These are phyloP conservation scores for Rhododendron simsii DNA, from an alignment of 148 eudicot species.

Conservation along the genomic window DNA sequence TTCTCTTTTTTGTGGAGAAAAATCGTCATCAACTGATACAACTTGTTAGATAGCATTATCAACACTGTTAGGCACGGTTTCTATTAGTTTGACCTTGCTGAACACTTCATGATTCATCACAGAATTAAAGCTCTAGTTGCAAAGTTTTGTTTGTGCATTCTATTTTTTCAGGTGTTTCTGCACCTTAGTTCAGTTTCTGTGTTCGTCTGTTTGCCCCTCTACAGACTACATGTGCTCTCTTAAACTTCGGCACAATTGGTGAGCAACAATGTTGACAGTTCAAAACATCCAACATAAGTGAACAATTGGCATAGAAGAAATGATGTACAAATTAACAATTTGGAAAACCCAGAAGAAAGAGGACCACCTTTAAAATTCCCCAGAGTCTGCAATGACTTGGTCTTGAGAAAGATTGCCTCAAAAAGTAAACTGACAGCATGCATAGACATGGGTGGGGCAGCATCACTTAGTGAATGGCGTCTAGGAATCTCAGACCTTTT, in stretches of 20 bases:
- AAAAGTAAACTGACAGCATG: conserved; percentile 77
- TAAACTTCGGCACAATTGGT: background rate
- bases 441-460: conserved; percentile 59
- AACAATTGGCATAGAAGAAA: background rate
- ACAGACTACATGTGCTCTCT: background rate
- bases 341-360: background rate
- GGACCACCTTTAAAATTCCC: conserved; percentile 69
- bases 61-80: background rate
- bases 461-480: conserved; percentile 47
- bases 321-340: background rate
- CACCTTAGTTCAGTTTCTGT: background rate
- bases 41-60: background rate
- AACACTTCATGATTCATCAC: background rate
- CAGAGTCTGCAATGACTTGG: conserved; percentile 66
- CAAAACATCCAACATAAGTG: background rate
- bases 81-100: background rate
- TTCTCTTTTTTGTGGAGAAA: background rate
- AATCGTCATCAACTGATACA: background rate
- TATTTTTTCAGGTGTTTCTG: background rate
- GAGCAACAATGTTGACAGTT: background rate
- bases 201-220: background rate
- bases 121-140: background rate
- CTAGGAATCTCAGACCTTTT: conserved; percentile 40
- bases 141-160: background rate
- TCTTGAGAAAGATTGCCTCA: conserved; percentile 77